These are phyloP conservation scores for Usnea hakonensis DNA, from an alignment of 495 filamentous ascomycete genomes.

Conservation along the genomic window DNA sequence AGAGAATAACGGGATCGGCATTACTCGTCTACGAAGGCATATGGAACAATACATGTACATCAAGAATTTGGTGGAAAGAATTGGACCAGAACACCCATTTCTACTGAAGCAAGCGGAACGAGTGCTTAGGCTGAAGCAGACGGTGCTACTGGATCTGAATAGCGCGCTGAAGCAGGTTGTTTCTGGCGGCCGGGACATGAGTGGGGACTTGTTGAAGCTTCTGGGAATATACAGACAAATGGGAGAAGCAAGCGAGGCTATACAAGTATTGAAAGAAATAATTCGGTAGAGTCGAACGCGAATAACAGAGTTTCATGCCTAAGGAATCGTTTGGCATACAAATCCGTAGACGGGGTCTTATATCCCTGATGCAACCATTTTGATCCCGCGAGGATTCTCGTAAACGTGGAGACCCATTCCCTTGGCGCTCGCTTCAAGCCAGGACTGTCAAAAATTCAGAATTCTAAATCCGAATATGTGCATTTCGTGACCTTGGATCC, in stretches of 20 bases:
- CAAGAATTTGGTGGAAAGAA: conserved; percentile 40
- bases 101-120: conserved; percentile 49
- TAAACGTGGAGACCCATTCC: too few species aligned
- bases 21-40: conserved; percentile 48
- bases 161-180: conserved; percentile 67
- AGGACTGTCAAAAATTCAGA: neutral
- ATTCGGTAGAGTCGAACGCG: conserved; percentile 1
- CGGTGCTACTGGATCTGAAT: conserved; percentile 74
- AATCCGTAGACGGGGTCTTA: neutral
- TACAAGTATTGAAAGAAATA: conserved; percentile 58
- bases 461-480: neutral
- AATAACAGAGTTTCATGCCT: neutral
- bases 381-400: neutral
- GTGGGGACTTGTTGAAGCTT: conserved; percentile 55
- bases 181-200: conserved; percentile 41
- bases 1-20: conserved; percentile 40
- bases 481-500: neutral
- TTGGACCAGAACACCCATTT: conserved; percentile 59
- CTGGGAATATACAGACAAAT: conserved; percentile 71
- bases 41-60: conserved; percentile 51
- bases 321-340: neutral
- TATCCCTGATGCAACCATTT: neutral
- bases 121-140: conserved; percentile 57
- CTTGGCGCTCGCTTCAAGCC: neutral
- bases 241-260: conserved; percentile 52